phyloP scores from a whole-genome alignment of 1,284 basidiomycete genomes.

The Ustilago vetiveriae region DNA sequence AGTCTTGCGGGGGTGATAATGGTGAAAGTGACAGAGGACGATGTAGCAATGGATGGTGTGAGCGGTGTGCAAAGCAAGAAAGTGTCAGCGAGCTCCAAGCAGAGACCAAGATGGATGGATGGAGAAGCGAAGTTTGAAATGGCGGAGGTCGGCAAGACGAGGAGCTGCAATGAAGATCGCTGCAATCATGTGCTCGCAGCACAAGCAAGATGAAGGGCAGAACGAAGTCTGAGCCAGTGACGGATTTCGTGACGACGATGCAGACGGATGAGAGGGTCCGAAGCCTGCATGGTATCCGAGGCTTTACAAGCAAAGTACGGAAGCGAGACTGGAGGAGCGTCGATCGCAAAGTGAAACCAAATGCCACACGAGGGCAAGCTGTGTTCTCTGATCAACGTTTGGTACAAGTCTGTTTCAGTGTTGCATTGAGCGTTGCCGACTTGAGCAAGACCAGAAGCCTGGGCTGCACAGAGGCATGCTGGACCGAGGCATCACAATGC shows the following conservation, averaged over 20 bases:
- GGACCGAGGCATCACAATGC: conserved; percentile 17
- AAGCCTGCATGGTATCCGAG: conserved; percentile 31
- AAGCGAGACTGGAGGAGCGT: conserved; percentile 11
- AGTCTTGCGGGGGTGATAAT: too few species aligned
- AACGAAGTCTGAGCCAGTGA: neutral
- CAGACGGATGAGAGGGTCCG: neutral
- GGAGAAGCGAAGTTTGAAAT: neutral
- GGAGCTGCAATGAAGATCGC: conserved; percentile 39
- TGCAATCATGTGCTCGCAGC: conserved; percentile 16
- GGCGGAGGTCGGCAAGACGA: conserved; percentile 4
- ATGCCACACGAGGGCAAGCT: conserved; percentile 4
- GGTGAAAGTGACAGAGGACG: neutral
- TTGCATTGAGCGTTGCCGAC: neutral
- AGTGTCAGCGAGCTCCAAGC: neutral
- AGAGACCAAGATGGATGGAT: neutral
- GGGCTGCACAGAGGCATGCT: conserved; percentile 21
- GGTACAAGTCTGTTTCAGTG: conserved; percentile 6
- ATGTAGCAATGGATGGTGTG: too few species aligned
- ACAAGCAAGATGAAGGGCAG: neutral
- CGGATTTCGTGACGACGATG: neutral
- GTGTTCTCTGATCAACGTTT: neutral
- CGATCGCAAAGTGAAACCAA: conserved; percentile 9
- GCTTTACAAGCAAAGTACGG: neutral
- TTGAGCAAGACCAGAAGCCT: too few species aligned
- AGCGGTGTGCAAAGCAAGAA: too few species aligned